Percentiles rank a stretch among this genome's conserved stretches.
Conservation (phyloP, 164 flowering plant species). For the Chimonanthus salicifolius region DNA sequence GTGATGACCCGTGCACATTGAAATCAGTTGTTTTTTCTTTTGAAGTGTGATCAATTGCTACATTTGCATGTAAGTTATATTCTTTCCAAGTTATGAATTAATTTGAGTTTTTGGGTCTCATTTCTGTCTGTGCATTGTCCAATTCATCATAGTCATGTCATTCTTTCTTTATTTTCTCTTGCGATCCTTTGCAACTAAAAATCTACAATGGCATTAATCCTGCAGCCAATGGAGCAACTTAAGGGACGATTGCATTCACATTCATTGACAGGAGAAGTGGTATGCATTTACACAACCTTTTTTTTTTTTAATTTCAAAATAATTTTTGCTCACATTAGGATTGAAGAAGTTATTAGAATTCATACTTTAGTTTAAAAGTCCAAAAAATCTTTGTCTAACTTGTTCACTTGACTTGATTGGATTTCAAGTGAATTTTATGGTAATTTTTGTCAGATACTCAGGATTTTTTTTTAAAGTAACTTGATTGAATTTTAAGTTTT, state of each 20-base stretch:
- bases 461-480: not conserved
- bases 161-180: not conserved
- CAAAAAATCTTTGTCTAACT: too few species aligned
- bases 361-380: not conserved
- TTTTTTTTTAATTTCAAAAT: not conserved
- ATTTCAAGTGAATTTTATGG: too few species aligned
- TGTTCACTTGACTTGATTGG: too few species aligned
- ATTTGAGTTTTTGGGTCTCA: too few species aligned
- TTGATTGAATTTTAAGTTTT: not conserved
- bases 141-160: too few species aligned
- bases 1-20: too few species aligned
- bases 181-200: not conserved
- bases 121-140: too few species aligned
- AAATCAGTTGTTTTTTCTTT: too few species aligned
- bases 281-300: not conserved
- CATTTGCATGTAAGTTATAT: too few species aligned
- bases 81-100: too few species aligned
- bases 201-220: not conserved
- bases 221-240: not conserved
- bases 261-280: slow-evolving; percentile 9
- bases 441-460: too few species aligned
- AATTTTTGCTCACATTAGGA: not conserved
- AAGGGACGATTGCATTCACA: not conserved
- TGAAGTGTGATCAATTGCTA: too few species aligned
- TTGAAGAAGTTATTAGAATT: not conserved